A percentile compares a stretch with the other conserved stretches of the same genome.
Conservation (phyloP, 768 basidiomycete species). For the Daedalea quercina region DNA sequence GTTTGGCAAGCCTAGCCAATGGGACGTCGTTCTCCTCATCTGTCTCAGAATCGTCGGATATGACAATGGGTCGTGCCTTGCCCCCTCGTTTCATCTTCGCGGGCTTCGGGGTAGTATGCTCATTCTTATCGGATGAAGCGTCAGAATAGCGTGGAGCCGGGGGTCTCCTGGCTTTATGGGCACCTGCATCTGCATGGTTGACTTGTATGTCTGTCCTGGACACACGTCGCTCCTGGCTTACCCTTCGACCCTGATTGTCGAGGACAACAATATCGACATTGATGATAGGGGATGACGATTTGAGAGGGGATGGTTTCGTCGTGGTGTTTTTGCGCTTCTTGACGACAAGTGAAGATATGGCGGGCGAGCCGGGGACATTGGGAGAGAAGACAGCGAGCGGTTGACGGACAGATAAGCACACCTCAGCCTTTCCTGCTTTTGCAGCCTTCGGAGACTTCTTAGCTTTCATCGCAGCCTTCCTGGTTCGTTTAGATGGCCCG, state of each 20-base stretch:
- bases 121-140: neutral
- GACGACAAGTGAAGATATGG: conserved; percentile 17
- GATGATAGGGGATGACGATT: conserved; percentile 41
- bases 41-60: conserved; percentile 43
- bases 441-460: conserved; percentile 10
- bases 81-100: neutral
- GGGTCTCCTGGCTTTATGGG: neutral
- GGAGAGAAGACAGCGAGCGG: conserved; percentile 34
- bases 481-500: neutral
- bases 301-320: conserved; percentile 15
- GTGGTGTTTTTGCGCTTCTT: conserved; percentile 15
- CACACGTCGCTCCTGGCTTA: conserved; percentile 57
- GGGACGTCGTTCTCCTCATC: conserved; percentile 17
- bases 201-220: conserved; percentile 38
- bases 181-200: conserved; percentile 21
- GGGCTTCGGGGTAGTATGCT: neutral
- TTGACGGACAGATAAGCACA: conserved; percentile 21
- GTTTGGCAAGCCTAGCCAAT: conserved; percentile 3
- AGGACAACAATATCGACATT: conserved; percentile 63
- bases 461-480: conserved; percentile 1
- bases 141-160: neutral
- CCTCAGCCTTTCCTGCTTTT: conserved; percentile 7
- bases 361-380: conserved; percentile 35
- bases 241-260: conserved; percentile 49
- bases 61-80: conserved; percentile 19